These are phyloP conservation scores for Apiospora malaysiana DNA, from an alignment of 2,329 filamentous ascomycete species.

Conservation along the genomic window DNA sequence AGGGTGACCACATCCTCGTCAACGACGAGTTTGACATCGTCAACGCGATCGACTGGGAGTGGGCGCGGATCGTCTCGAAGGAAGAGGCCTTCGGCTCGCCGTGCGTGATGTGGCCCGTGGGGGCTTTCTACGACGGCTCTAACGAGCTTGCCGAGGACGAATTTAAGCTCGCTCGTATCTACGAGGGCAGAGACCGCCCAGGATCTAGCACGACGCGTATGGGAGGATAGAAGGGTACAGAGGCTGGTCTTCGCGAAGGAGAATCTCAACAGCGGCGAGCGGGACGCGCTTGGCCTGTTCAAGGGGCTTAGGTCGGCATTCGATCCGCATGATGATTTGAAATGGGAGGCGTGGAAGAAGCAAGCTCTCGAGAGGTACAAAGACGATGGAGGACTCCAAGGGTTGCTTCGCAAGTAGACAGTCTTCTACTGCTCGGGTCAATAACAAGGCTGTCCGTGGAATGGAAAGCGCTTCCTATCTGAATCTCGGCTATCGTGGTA, in stretches of 20 bases:
- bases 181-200: slow-evolving; percentile 29
- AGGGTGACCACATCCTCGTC: slow-evolving; percentile 51
- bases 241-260: slow-evolving; percentile 31
- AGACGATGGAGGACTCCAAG: background rate
- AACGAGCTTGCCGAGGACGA: slow-evolving; percentile 38
- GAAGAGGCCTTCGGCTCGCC: slow-evolving; percentile 41
- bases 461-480: too few relatives aligned
- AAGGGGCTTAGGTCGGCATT: slow-evolving; percentile 27
- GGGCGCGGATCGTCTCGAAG: slow-evolving; percentile 37
- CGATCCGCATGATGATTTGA: background rate
- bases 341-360: background rate
- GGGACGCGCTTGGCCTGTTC: slow-evolving; percentile 27
- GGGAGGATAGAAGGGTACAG: slow-evolving; percentile 31
- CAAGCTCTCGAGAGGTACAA: background rate
- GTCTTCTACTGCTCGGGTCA: background rate
- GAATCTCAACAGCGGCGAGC: slow-evolving; percentile 7
- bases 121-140: slow-evolving; percentile 39
- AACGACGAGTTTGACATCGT: slow-evolving; percentile 47
- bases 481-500: too few relatives aligned
- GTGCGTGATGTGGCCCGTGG: slow-evolving; percentile 44
- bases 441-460: too few relatives aligned
- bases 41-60: slow-evolving; percentile 52
- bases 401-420: background rate
- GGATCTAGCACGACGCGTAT: slow-evolving; percentile 33
- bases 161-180: slow-evolving; percentile 32